phyloP scores from a whole-genome alignment of 495 filamentous ascomycete genomes.

The Pseudevernia furfuracea region DNA sequence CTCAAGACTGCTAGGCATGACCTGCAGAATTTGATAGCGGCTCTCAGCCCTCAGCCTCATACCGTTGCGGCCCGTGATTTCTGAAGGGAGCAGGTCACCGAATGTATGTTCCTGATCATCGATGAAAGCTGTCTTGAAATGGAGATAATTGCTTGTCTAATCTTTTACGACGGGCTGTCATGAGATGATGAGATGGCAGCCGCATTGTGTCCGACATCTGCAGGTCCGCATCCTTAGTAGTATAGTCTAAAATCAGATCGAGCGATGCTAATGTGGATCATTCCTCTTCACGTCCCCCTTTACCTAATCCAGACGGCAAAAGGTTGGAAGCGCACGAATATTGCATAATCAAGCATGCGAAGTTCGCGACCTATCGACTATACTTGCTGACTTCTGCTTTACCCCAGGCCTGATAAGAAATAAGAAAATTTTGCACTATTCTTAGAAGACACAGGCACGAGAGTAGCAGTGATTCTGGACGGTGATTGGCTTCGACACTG shows the following conservation, averaged over 20 bases:
- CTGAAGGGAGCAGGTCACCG: background rate
- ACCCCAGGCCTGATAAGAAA: background rate
- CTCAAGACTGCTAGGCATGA: slow-evolving; percentile 4
- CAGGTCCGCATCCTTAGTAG: slow-evolving; percentile 2
- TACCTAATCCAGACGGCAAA: slow-evolving; percentile 6
- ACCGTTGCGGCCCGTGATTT: background rate
- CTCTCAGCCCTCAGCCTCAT: background rate
- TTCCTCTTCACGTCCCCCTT: background rate
- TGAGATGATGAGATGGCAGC: background rate
- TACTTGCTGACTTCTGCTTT: background rate
- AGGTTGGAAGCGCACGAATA: slow-evolving; percentile 16
- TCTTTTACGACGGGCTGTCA: background rate
- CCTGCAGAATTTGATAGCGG: slow-evolving; percentile 1
- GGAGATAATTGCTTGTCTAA: background rate
- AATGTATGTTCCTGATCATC: background rate
- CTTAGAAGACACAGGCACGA: slow-evolving; percentile 1
- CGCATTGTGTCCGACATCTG: background rate
- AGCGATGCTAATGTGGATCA: slow-evolving; percentile 7
- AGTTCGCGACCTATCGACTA: slow-evolving; percentile 10
- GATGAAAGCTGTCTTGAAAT: background rate
- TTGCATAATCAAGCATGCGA: slow-evolving; percentile 12
- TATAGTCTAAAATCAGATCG: slow-evolving; percentile 5
- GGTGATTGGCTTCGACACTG: slow-evolving; percentile 3
- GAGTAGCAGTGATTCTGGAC: background rate
- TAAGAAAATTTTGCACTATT: slow-evolving; percentile 7